These are phyloP conservation scores for Amoebophrya sp. DNA, from an alignment of 169 alveolate species.

Conservation along the genomic window DNA sequence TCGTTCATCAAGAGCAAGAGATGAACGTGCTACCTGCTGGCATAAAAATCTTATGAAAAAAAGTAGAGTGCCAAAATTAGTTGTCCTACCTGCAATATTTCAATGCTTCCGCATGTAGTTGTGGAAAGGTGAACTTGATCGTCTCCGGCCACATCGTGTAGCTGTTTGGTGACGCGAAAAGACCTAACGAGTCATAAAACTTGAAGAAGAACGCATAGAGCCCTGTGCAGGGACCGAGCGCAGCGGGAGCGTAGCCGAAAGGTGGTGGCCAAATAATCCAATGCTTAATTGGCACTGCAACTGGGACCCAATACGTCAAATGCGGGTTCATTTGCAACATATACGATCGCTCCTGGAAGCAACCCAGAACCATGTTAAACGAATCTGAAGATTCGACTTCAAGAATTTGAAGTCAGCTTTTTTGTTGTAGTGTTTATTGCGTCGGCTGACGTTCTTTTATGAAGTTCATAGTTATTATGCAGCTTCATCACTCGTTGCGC, in stretches of 20 bases:
- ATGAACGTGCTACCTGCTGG: too few species aligned
- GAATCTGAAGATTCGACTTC: not conserved
- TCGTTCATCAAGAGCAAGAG: too few species aligned
- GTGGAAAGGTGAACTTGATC: conserved; percentile 36
- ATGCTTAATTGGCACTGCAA: conserved; percentile 43
- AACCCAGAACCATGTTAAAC: conserved; percentile 37
- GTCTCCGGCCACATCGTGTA: conserved; percentile 37
- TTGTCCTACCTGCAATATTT: not conserved
- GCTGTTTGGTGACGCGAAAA: conserved; percentile 34
- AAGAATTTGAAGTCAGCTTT: not conserved
- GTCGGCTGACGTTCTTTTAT: not conserved
- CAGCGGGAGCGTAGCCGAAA: conserved; percentile 46
- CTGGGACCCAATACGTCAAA: conserved; percentile 43
- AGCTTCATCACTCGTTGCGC: too few species aligned
- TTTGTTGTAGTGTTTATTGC: not conserved
- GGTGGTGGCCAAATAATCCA: conserved; percentile 49
- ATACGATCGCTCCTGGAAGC: conserved; percentile 41
- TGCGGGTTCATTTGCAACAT: conserved; percentile 44
- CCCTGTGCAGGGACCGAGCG: conserved; percentile 41
- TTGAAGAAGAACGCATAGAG: conserved; percentile 44
- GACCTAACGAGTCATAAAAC: conserved; percentile 34
- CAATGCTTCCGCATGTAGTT: conserved; percentile 34
- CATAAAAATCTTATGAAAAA: too few species aligned
- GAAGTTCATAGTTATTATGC: too few species aligned
- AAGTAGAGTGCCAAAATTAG: too few species aligned